These are phyloP conservation scores for Cerioporus squamosus DNA, from an alignment of 1,284 basidiomycete species.

Conservation along the genomic window DNA sequence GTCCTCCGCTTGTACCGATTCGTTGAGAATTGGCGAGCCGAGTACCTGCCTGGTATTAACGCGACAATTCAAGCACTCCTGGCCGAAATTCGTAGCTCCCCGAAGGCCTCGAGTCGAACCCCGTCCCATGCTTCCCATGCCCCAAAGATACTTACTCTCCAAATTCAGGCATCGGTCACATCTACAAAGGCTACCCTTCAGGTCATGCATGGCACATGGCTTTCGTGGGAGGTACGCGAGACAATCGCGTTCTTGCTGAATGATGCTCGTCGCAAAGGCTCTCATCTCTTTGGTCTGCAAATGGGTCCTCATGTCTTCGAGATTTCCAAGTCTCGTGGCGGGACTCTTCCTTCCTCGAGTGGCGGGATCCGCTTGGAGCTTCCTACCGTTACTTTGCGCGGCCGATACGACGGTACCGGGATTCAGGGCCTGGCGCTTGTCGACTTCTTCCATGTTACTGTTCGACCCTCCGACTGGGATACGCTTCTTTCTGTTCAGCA, in stretches of 20 bases:
- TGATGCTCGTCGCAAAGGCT: slow-evolving; percentile 37
- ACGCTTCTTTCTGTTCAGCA: slow-evolving; percentile 79
- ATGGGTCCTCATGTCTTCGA: slow-evolving; percentile 66
- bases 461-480: slow-evolving; percentile 83
- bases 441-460: slow-evolving; percentile 69
- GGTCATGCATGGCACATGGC: slow-evolving; percentile 85
- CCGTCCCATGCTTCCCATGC: slow-evolving; percentile 28
- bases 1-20: slow-evolving; percentile 78
- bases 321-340: slow-evolving; percentile 55
- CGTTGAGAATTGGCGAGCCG: slow-evolving; percentile 77
- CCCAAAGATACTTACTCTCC: slow-evolving; percentile 39
- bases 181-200: slow-evolving; percentile 65
- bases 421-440: slow-evolving; percentile 64
- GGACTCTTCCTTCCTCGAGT: slow-evolving; percentile 38
- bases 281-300: slow-evolving; percentile 64
- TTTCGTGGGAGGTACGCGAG: slow-evolving; percentile 69
- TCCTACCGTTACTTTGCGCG: slow-evolving; percentile 66
- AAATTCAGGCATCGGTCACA: slow-evolving; percentile 55
- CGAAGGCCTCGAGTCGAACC: slow-evolving; percentile 31
- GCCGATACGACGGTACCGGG: slow-evolving; percentile 50
- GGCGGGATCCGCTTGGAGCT: slow-evolving; percentile 63
- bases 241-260: slow-evolving; percentile 51
- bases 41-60: slow-evolving; percentile 75
- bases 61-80: slow-evolving; percentile 66
- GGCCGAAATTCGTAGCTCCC: slow-evolving; percentile 56